A percentile compares a stretch with the other conserved stretches of the same genome.
phyloP scores from a whole-genome alignment of 305 asterid genomes.

The Fraxinus baroniana region DNA sequence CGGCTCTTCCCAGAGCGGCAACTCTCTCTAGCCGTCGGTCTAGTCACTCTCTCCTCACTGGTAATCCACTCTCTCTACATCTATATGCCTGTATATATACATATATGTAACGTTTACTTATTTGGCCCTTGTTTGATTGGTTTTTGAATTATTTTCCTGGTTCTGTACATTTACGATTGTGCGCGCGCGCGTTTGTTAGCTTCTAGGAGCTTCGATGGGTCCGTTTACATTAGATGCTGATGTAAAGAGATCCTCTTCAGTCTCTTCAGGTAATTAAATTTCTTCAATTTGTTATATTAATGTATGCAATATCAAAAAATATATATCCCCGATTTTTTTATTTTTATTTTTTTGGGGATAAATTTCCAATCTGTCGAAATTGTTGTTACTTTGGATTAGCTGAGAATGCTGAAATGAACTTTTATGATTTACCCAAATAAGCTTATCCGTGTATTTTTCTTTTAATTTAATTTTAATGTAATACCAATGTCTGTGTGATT shows the following conservation, averaged over 20 bases:
- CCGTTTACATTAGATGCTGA: conserved; percentile 45
- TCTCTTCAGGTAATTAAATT: conserved; percentile 30
- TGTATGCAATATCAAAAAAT: background rate
- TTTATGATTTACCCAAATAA: background rate
- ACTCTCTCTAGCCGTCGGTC: background rate
- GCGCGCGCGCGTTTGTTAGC: background rate
- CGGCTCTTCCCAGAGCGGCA: too few relatives aligned
- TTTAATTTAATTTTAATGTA: background rate
- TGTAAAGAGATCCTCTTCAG: conserved; percentile 31
- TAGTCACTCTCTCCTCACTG: background rate
- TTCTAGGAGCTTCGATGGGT: conserved; percentile 30
- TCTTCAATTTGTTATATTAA: background rate
- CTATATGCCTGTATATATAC: background rate
- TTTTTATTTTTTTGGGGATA: background rate
- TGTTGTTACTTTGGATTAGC: background rate
- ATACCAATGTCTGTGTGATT: background rate
- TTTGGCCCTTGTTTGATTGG: background rate
- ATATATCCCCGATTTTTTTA: background rate
- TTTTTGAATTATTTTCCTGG: background rate
- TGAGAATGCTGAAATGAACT: background rate
- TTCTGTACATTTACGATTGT: background rate
- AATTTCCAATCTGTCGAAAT: conserved; percentile 1
- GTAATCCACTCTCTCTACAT: background rate
- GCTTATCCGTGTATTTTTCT: background rate
- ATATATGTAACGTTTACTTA: background rate